A percentile compares a stretch with the other conserved stretches of the same genome.
Conservation (phyloP, 2,329 filamentous ascomycete genomes). For the Shiraia sp. region DNA sequence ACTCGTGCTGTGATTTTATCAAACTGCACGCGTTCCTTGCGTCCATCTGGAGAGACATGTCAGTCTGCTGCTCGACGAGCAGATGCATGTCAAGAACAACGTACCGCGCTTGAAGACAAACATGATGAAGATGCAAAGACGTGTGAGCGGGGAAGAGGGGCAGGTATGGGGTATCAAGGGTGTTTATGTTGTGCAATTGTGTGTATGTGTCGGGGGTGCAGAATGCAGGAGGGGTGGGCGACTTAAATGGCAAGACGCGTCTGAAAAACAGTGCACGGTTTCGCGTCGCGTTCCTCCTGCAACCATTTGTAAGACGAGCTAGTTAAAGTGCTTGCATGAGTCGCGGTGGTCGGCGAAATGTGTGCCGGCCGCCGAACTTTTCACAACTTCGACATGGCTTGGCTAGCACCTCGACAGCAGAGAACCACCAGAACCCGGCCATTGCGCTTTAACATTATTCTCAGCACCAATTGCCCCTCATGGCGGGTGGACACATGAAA, state of each 20-base stretch:
- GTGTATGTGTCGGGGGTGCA: constrained; percentile 9
- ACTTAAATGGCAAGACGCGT: constrained; percentile 40
- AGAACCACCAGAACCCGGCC: constrained; percentile 2
- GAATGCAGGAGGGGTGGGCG: constrained; percentile 5
- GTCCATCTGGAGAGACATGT: constrained; percentile 71
- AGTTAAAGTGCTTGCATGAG: constrained; percentile 30
- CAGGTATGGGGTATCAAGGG: constrained; percentile 22
- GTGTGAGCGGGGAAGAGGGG: constrained; percentile 21
- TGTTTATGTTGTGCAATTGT: constrained; percentile 24
- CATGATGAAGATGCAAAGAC: constrained; percentile 38
- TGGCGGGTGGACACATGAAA: constrained; percentile 86
- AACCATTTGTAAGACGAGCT: constrained; percentile 16
- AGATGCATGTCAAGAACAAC: constrained; percentile 20
- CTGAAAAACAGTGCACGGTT: constrained; percentile 22
- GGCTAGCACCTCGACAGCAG: constrained; percentile 3
- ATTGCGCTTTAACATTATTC: constrained; percentile 2
- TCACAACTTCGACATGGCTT: constrained; percentile 10
- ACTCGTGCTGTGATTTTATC: constrained; percentile 99
- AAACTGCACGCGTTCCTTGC: constrained; percentile 99
- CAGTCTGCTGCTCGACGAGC: constrained; percentile 24
- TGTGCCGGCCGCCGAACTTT: constrained; percentile 31
- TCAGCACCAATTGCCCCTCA: constrained; percentile 45
- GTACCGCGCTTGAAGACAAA: constrained; percentile 50
- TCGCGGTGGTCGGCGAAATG: constrained; percentile 15
- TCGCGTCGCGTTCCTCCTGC: constrained; percentile 25